A percentile compares a stretch with the other conserved stretches of the same genome.
These are phyloP conservation scores for Neurospora sp. DNA, from an alignment of 495 filamentous ascomycete genomes.

Conservation along the genomic window DNA sequence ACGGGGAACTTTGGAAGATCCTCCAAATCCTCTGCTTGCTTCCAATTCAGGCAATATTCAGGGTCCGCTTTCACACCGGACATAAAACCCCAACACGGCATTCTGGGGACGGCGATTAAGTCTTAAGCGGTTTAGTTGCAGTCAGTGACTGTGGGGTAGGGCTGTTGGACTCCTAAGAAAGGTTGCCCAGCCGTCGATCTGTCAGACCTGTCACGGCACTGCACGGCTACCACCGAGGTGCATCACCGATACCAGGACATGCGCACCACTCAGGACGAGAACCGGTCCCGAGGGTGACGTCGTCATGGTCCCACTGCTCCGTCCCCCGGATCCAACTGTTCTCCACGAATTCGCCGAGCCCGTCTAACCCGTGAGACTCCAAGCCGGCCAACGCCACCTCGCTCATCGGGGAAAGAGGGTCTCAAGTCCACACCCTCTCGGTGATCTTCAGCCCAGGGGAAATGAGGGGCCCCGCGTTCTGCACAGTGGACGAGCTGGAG, in stretches of 20 bases:
- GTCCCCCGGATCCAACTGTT: not conserved
- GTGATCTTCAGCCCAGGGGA: not conserved
- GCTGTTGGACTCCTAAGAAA: not conserved
- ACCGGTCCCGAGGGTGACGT: not conserved
- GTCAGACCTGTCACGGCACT: not conserved
- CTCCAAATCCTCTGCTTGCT: not conserved
- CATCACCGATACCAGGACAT: not conserved
- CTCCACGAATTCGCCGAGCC: not conserved
- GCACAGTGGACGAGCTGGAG: not conserved
- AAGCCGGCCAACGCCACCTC: not conserved
- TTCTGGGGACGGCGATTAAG: not conserved
- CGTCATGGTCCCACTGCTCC: not conserved
- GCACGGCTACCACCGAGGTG: not conserved
- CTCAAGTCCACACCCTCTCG: not conserved
- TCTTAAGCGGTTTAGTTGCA: not conserved
- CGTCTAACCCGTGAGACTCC: not conserved
- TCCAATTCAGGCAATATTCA: not conserved
- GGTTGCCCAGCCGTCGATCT: not conserved
- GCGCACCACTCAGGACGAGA: not conserved
- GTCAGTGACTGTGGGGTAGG: not conserved
- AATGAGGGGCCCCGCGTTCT: not conserved
- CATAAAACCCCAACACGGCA: not conserved
- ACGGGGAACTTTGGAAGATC: not conserved
- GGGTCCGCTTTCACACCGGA: not conserved
- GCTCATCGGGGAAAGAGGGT: not conserved